A percentile compares a stretch with the other conserved stretches of the same genome.
These are phyloP conservation scores for Chalciporus piperatus DNA, from an alignment of 768 basidiomycete genomes.

Conservation along the genomic window DNA sequence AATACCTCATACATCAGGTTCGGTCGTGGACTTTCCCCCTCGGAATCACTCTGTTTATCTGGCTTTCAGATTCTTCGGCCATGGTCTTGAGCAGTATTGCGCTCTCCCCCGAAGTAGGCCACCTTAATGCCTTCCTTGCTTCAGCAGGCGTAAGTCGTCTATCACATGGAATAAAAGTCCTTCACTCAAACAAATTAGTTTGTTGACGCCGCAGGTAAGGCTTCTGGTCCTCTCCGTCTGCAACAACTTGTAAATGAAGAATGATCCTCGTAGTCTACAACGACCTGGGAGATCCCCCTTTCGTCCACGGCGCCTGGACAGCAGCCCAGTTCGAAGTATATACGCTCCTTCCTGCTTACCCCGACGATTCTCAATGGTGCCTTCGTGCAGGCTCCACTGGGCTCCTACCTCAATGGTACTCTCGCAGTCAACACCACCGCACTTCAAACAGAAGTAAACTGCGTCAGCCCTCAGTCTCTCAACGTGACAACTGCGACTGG, in stretches of 20 bases:
- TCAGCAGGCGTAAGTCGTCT: slow-evolving; percentile 49
- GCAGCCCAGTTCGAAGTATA: slow-evolving; percentile 52
- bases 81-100: slow-evolving; percentile 42
- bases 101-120: slow-evolving; percentile 41
- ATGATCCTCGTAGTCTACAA: slow-evolving; percentile 29
- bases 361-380: not conserved
- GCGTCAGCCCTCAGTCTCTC: slow-evolving; percentile 38
- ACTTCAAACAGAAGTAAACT: slow-evolving; percentile 43
- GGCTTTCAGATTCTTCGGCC: slow-evolving; percentile 34
- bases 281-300: slow-evolving; percentile 54
- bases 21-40: slow-evolving; percentile 8
- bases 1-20: slow-evolving; percentile 16
- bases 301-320: slow-evolving; percentile 51
- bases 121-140: slow-evolving; percentile 54
- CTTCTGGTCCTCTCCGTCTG: not conserved
- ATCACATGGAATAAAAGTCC: not conserved
- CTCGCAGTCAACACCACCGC: slow-evolving; percentile 53
- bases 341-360: slow-evolving; percentile 5
- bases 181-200: slow-evolving; percentile 31
- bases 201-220: slow-evolving; percentile 26
- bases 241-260: not conserved
- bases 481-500: slow-evolving; percentile 19
- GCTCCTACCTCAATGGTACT: slow-evolving; percentile 48
- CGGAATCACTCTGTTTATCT: not conserved
- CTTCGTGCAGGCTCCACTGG: slow-evolving; percentile 39